phyloP scores from a whole-genome alignment of 331 rosid genomes.

The Malus hybrid region DNA sequence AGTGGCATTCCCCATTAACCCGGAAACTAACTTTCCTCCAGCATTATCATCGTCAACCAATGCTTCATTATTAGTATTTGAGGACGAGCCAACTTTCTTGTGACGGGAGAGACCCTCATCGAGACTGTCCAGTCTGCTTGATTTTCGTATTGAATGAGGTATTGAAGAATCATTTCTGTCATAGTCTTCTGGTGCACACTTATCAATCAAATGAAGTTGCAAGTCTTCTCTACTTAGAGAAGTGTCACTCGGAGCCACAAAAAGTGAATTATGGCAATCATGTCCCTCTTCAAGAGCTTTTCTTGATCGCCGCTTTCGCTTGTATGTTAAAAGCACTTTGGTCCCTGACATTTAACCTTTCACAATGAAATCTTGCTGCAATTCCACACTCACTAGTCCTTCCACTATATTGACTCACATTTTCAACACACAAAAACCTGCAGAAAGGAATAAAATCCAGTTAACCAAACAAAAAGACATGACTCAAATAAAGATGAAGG shows the following conservation, averaged over 20 bases:
- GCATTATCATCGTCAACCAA: slow-evolving; percentile 18
- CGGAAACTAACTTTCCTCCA: slow-evolving; percentile 19
- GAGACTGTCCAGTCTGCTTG: slow-evolving; percentile 12
- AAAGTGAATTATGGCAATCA: slow-evolving; percentile 12
- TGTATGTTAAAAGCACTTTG: slow-evolving; percentile 51
- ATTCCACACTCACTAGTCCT: not conserved
- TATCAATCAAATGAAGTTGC: slow-evolving; percentile 13
- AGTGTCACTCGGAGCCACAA: slow-evolving; percentile 14
- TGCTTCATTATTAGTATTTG: slow-evolving; percentile 15
- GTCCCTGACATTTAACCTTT: slow-evolving; percentile 44
- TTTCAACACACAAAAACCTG: not conserved
- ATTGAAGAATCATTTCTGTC: slow-evolving; percentile 21
- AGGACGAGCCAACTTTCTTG: slow-evolving; percentile 16
- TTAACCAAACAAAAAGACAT: too few species aligned
- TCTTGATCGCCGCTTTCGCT: slow-evolving; percentile 39
- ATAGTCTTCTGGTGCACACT: slow-evolving; percentile 22
- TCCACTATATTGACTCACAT: not conserved
- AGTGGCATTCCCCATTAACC: slow-evolving; percentile 15
- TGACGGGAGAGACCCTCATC: slow-evolving; percentile 19
- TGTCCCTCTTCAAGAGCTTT: slow-evolving; percentile 21
- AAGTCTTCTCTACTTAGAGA: slow-evolving; percentile 11
- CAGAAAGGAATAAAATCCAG: too few species aligned
- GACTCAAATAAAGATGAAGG: too few species aligned
- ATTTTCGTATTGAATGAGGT: slow-evolving; percentile 13
- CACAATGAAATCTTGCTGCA: slow-evolving; percentile 9